These are phyloP conservation scores for Carex myosuroides DNA, from an alignment of 176 grass and related monocot species.

Conservation along the genomic window DNA sequence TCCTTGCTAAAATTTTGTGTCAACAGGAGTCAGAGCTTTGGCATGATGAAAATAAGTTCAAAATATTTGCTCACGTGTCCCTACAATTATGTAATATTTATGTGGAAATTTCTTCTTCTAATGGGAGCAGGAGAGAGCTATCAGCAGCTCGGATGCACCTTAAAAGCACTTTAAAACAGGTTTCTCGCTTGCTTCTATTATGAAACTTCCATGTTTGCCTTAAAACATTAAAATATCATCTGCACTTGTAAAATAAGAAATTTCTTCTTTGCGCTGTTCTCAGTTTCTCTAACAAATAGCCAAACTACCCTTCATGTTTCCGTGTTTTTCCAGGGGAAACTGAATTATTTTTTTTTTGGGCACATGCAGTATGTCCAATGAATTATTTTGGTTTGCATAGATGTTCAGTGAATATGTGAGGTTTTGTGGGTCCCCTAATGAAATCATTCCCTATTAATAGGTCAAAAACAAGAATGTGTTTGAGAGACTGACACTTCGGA, in stretches of 20 bases:
- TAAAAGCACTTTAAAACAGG: conserved; percentile 82
- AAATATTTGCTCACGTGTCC: conserved; percentile 67
- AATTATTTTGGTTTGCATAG: not conserved
- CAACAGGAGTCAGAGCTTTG: conserved; percentile 72
- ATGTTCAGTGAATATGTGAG: not conserved
- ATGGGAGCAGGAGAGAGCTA: conserved; percentile 49
- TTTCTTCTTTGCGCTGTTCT: no score
- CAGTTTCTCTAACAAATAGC: not conserved
- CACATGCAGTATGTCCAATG: not conserved
- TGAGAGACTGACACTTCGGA: not conserved
- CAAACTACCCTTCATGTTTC: not conserved
- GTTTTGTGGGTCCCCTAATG: not conserved
- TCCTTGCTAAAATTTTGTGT: not conserved
- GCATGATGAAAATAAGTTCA: conserved; percentile 58
- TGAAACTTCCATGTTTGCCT: not conserved
- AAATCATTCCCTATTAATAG: not conserved
- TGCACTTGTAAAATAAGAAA: no score
- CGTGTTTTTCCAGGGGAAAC: not conserved
- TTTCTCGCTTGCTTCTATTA: conserved; percentile 7
- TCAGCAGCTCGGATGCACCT: conserved; percentile 75
- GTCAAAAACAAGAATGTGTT: not conserved
- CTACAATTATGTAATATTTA: conserved; percentile 67
- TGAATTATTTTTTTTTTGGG: not conserved
- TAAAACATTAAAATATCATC: not conserved
- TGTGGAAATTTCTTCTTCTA: conserved; percentile 67